These are phyloP conservation scores for Heliophila coronopifolia DNA, from an alignment of 441 rosid genomes.

Conservation along the genomic window DNA sequence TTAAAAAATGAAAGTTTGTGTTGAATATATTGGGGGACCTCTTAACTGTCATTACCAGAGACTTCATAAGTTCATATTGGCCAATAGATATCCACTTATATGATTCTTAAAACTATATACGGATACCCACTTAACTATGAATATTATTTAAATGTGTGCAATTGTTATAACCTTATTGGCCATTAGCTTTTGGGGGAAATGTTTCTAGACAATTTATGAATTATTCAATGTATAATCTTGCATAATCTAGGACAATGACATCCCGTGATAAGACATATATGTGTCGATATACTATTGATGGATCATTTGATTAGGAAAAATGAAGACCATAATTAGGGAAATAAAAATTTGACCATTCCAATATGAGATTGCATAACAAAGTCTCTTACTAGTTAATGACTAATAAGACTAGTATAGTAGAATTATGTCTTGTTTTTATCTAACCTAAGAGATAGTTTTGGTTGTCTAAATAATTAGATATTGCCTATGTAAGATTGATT, in stretches of 20 bases:
- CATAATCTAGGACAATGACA: slow-evolving; percentile 11
- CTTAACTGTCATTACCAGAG: slow-evolving; percentile 17
- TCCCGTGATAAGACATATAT: slow-evolving; percentile 11
- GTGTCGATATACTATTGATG: slow-evolving; percentile 11
- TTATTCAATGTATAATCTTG: slow-evolving; percentile 17
- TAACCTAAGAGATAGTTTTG: too few species aligned
- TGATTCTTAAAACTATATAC: slow-evolving; percentile 24
- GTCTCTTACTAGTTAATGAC: background rate
- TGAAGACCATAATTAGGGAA: slow-evolving; percentile 6
- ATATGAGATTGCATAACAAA: background rate
- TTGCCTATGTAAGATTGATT: background rate
- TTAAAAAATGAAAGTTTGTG: slow-evolving; percentile 2
- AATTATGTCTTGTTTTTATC: too few species aligned
- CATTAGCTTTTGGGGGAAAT: background rate
- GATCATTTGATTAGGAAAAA: slow-evolving; percentile 1
- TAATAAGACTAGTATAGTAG: background rate
- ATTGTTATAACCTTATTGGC: slow-evolving; percentile 22
- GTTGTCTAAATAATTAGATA: background rate
- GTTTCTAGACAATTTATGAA: slow-evolving; percentile 11
- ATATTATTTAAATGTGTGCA: slow-evolving; percentile 7
- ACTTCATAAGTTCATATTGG: slow-evolving; percentile 19
- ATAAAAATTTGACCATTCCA: slow-evolving; percentile 6
- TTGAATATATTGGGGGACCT: slow-evolving; percentile 26
- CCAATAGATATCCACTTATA: slow-evolving; percentile 29
- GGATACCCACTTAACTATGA: slow-evolving; percentile 25